phyloP scores from a whole-genome alignment of 345 rosid species.

The Corymbia maculata region DNA sequence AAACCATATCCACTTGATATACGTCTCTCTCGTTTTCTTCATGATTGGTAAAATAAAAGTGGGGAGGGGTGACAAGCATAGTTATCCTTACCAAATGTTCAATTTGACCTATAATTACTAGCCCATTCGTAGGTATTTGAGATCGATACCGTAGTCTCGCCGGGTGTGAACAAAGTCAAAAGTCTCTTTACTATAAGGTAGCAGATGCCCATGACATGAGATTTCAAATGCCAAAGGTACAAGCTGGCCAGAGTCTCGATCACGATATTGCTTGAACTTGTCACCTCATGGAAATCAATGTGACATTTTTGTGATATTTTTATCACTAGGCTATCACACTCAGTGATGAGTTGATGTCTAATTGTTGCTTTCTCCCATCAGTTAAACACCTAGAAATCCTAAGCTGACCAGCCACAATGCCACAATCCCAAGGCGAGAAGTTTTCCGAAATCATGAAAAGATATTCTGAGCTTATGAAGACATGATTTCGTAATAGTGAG shows the following conservation, averaged over 20 bases:
- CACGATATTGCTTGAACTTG: neutral
- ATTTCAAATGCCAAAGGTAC: neutral
- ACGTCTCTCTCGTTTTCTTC: neutral
- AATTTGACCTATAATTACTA: neutral
- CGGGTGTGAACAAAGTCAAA: neutral
- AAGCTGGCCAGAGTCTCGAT: neutral
- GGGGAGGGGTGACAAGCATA: neutral
- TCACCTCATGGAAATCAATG: neutral
- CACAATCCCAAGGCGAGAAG: neutral
- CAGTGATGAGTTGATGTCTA: neutral
- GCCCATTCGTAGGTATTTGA: neutral
- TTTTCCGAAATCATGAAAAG: neutral
- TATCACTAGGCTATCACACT: neutral
- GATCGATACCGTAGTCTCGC: neutral
- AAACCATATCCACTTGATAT: neutral
- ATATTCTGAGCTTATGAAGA: neutral
- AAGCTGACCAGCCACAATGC: neutral
- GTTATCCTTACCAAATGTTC: neutral
- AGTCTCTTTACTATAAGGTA: neutral
- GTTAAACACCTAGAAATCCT: neutral
- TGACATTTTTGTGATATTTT: neutral
- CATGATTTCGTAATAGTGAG: neutral
- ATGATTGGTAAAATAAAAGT: neutral
- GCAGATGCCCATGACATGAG: neutral
- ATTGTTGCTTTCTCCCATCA: neutral